These are phyloP conservation scores for Lachancea lanzarotensis DNA, from an alignment of 805 yeast genomes.

Conservation along the genomic window DNA sequence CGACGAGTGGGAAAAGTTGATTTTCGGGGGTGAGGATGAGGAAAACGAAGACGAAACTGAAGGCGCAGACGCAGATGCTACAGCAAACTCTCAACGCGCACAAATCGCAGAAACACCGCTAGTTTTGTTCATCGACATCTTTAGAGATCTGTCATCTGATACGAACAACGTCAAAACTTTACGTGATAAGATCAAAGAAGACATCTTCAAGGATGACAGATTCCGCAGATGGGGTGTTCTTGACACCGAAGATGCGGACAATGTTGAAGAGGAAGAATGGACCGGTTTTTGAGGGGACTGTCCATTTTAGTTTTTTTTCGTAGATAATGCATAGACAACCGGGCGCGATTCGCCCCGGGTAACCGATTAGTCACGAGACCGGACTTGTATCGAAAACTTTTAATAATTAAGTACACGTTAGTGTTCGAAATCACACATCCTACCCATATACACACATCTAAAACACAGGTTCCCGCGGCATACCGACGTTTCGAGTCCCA, in stretches of 20 bases:
- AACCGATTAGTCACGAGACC: neutral
- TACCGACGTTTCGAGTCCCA: neutral
- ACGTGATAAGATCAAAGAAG: conserved; percentile 57
- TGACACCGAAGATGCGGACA: conserved; percentile 21
- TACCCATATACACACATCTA: too few species aligned
- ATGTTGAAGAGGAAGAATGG: conserved; percentile 36
- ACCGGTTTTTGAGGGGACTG: conserved; percentile 28
- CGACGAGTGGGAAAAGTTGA: conserved; percentile 73
- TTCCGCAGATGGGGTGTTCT: conserved; percentile 56
- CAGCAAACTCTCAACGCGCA: conserved; percentile 18
- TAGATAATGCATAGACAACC: neutral
- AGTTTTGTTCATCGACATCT: conserved; percentile 50
- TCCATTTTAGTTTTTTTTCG: neutral
- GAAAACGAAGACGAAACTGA: conserved; percentile 43
- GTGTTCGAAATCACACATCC: neutral
- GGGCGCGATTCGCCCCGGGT: neutral
- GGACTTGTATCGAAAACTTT: neutral
- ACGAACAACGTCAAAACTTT: conserved; percentile 53
- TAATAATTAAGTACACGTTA: neutral
- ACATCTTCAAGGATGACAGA: conserved; percentile 59
- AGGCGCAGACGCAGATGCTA: conserved; percentile 33
- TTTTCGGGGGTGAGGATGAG: conserved; percentile 43
- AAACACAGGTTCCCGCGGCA: neutral
- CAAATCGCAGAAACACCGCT: conserved; percentile 47
- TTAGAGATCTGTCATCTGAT: conserved; percentile 43